Conservation (phyloP, 768 basidiomycete species). For the Amylocystis lapponica region DNA sequence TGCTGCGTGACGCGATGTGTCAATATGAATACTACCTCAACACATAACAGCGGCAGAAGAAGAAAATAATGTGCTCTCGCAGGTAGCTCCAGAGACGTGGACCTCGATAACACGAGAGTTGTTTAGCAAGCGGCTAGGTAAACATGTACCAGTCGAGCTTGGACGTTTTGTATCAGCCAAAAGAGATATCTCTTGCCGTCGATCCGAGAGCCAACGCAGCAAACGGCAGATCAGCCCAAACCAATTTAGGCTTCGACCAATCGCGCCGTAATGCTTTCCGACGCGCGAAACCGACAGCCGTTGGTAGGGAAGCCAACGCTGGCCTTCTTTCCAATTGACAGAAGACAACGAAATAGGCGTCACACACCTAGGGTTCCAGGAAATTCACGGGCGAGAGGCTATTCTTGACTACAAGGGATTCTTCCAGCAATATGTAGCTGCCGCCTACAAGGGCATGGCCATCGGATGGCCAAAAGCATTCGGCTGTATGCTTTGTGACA, state of each 20-base stretch:
- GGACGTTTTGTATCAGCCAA: conserved; percentile 97
- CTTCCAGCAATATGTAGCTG: conserved; percentile 79
- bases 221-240: conserved; percentile 34
- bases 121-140: conserved; percentile 56
- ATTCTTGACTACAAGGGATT: conserved; percentile 43
- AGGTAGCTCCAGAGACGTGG: conserved; percentile 82
- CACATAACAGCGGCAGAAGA: too few relatives aligned
- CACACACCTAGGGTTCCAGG: conserved; percentile 51
- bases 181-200: conserved; percentile 34
- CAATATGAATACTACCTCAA: too few relatives aligned
- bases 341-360: conserved; percentile 6
- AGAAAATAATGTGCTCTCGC: conserved; percentile 60
- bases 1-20: conserved; percentile 32
- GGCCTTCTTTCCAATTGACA: conserved; percentile 89
- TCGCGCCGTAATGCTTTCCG: conserved; percentile 5
- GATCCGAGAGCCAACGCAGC: conserved; percentile 21
- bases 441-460: conserved; percentile 83
- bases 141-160: conserved; percentile 41
- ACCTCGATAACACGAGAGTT: conserved; percentile 77
- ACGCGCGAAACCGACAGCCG: conserved; percentile 37
- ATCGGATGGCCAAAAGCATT: conserved; percentile 74
- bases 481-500: conserved; percentile 48
- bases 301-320: conserved; percentile 68
- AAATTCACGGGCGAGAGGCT: conserved; percentile 41
- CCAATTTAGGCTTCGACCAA: conserved; percentile 55